Evolutionary conservation across 2,329 filamentous ascomycete genomes (phyloP).

Genomic region (Diaporthe ilicicola): DNA sequence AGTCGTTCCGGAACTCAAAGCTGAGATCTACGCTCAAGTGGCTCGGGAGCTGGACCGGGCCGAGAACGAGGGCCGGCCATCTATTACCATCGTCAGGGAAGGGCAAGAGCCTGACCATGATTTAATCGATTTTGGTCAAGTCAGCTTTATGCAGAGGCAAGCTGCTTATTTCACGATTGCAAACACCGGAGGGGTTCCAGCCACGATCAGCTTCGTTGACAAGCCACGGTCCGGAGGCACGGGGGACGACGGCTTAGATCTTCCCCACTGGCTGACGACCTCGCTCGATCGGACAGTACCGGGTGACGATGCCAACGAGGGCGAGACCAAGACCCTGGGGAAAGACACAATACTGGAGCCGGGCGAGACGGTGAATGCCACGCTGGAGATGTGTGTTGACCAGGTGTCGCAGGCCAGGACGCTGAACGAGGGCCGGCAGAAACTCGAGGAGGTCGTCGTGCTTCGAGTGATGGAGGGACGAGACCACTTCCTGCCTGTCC

Average conservation of each 20-base stretch:
- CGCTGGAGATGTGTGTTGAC: conserved; percentile 73
- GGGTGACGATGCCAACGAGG: conserved; percentile 42
- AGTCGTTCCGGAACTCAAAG: conserved; percentile 84
- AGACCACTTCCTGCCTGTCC: conserved; percentile 90
- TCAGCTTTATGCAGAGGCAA: conserved; percentile 74
- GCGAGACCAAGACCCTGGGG: conserved; percentile 43
- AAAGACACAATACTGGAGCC: conserved; percentile 76
- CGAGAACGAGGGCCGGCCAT: conserved; percentile 89
- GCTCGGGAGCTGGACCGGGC: conserved; percentile 87
- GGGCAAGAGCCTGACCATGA: conserved; percentile 57
- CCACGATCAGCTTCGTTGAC: conserved; percentile 82
- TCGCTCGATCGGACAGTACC: conserved; percentile 64
- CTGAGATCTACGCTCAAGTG: conserved; percentile 85
- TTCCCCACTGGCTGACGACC: conserved; percentile 75
- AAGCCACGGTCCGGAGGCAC: conserved; percentile 63
- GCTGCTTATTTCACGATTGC: conserved; percentile 81
- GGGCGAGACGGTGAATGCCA: conserved; percentile 79
- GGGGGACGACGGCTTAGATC: conserved; percentile 38
- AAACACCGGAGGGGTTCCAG: conserved; percentile 86
- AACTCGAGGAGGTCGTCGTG: conserved; percentile 87
- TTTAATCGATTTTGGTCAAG: conserved; percentile 77
- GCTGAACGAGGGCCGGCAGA: conserved; percentile 73
- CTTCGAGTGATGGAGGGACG: conserved; percentile 83
- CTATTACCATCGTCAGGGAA: conserved; percentile 84
- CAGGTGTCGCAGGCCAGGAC: conserved; percentile 69